Evolutionary conservation across 1,284 basidiomycete species (phyloP), one percentile per base, ranked within the genome.

Genomic region (Blastosporella zonata): DNA sequence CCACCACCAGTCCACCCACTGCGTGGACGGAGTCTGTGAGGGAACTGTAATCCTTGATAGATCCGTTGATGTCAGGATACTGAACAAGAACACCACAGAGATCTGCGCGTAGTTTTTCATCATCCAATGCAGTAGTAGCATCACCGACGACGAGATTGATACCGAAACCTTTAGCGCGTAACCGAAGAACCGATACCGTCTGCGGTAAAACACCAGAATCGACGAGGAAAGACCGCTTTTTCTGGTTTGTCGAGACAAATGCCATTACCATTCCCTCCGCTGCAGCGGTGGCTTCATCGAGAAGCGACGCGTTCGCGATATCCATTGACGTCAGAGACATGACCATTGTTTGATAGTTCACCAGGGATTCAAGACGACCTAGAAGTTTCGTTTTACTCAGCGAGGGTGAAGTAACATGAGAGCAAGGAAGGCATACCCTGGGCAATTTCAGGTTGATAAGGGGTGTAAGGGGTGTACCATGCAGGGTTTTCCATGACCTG

Each of bases 401-500:
- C 15, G 27, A 33, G n/a, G 18, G 48, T 37, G 48, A 47, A 29
- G 36, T 12, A 12, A 46, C 21, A 50, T 47, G 20, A 31, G 45
- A 31, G 47, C 29, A 46, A 35, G 6, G 36, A n/a, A 10, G 3
- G 17, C 29, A 15, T 59, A 87, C 93, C 93, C 79, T 96, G 92
- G 15, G 93, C 84, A 63, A 96, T 89, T 72, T 97, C 93, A 6
- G 93, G 90, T 66, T 96, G 92, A 65, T 89, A 90, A 1, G 96
- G 95, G 2, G 94, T 97, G 68, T 98, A 98, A 43, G 91, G 93
- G 2, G 95, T 98, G 70, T 98, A 98, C 96, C 96, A 99, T 8
- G 88, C 91, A 20, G 95, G 96, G 66, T 97, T 98, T 70, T 99
- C 95, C 73, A 93, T 87, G 55, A 96, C 73, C 91, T 94, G 54